Conservation (phyloP, 2,329 filamentous ascomycete genomes). For the Alternaria triticimaculans region DNA sequence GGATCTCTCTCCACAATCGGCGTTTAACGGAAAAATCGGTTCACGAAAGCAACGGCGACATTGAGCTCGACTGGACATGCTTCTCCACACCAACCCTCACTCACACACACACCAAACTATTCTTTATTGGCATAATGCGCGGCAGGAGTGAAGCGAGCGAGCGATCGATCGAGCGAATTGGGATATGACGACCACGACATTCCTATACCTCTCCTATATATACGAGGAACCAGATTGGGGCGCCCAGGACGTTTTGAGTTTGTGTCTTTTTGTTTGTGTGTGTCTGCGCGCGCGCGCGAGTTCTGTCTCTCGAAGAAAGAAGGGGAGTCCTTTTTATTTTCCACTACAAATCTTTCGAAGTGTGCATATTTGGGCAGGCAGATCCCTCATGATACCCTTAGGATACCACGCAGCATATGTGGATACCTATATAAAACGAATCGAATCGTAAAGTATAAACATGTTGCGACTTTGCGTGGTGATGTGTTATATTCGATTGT, state of each 20-base stretch:
- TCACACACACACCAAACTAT: background rate
- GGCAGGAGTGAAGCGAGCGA: constrained; percentile 8
- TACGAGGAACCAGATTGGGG: constrained; percentile 12
- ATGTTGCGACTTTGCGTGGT: background rate
- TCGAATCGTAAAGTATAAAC: constrained; percentile 22
- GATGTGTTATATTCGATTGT: background rate
- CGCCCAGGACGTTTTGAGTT: constrained; percentile 12
- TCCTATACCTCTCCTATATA: constrained; percentile 15
- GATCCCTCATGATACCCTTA: constrained; percentile 32
- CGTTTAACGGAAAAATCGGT: constrained; percentile 14
- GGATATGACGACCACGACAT: constrained; percentile 17
- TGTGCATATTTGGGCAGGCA: constrained; percentile 29
- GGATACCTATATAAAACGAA: constrained; percentile 25
- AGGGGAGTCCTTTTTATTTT: constrained; percentile 1
- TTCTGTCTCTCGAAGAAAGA: background rate
- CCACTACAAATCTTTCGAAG: constrained; percentile 8
- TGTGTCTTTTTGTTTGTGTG: constrained; percentile 10
- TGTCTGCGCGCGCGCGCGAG: background rate
- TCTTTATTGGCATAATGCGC: constrained; percentile 17
- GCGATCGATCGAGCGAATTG: constrained; percentile 1
- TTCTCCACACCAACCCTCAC: background rate
- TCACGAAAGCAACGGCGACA: constrained; percentile 12
- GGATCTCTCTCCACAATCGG: constrained; percentile 9
- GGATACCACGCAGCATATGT: constrained; percentile 21
- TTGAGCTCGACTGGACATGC: background rate